Conservation (phyloP, 768 basidiomycete species). For the Baorangia bicolor region DNA sequence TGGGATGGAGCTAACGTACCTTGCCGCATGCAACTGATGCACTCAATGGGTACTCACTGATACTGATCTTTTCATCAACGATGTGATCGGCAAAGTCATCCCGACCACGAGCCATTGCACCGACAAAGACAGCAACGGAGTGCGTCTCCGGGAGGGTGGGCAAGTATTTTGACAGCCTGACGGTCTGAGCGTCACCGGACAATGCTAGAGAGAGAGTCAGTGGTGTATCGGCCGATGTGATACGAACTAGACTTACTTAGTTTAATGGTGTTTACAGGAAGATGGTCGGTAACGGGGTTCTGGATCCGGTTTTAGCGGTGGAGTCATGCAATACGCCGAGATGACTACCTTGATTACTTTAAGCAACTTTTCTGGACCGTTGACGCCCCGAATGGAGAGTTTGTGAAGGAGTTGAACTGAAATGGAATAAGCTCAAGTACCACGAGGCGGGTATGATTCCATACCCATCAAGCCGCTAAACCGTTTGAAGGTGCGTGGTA, state of each 20-base stretch:
- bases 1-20: conserved; percentile 46
- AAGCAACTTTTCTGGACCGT: conserved; percentile 93
- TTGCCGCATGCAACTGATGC: conserved; percentile 97
- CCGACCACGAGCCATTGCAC: conserved; percentile 95
- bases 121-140: conserved; percentile 92
- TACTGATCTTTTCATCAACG: conserved; percentile 95
- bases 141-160: conserved; percentile 85
- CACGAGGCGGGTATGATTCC: conserved; percentile 11
- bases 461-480: conserved; percentile 98
- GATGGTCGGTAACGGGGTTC: conserved; percentile 94
- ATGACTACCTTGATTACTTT: conserved; percentile 88
- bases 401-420: conserved; percentile 96
- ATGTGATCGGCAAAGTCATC: conserved; percentile 96
- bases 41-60: conserved; percentile 91
- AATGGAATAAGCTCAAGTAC: conserved; percentile 1
- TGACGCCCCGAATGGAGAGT: conserved; percentile 91
- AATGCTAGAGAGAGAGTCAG: conserved; percentile 53
- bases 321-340: neutral
- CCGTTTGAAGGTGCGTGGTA: conserved; percentile 97
- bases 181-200: conserved; percentile 85
- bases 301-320: conserved; percentile 29
- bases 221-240: neutral
- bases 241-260: conserved; percentile 63
- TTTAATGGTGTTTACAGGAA: conserved; percentile 94
- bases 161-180: conserved; percentile 80